These are phyloP conservation scores for Musa troglodytarum DNA, from an alignment of 176 grass and related monocot species.

Conservation along the genomic window DNA sequence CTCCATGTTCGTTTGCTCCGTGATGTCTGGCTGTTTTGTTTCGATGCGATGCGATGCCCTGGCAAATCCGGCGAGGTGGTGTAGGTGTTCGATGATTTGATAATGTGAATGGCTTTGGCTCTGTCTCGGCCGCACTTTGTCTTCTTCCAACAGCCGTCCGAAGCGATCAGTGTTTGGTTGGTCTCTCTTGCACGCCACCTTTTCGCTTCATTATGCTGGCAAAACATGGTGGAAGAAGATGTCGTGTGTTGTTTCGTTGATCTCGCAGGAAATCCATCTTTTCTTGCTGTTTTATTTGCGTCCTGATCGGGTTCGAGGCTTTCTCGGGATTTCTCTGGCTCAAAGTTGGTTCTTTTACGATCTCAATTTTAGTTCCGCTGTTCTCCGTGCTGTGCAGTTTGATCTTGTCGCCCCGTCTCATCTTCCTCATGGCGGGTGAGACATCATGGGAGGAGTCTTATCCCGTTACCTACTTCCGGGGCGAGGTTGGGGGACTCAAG, in stretches of 20 bases:
- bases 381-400: no score
- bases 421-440: not conserved
- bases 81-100: not conserved
- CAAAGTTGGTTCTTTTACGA: not conserved
- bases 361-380: not conserved
- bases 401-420: not conserved
- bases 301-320: not conserved
- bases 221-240: not conserved
- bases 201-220: not conserved
- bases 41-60: no score
- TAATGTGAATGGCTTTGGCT: not conserved
- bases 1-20: no score
- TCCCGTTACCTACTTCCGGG: not conserved
- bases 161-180: not conserved
- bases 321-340: not conserved
- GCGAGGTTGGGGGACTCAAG: not conserved
- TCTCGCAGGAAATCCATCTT: not conserved
- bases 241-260: no score
- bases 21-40: no score
- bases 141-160: not conserved
- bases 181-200: not conserved
- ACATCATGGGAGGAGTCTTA: not conserved
- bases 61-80: not conserved
- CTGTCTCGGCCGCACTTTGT: not conserved
- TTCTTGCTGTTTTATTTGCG: not conserved